Evolutionary conservation across 352 stramenopile genomes (phyloP).

Genomic region (Bremia lactucae): DNA sequence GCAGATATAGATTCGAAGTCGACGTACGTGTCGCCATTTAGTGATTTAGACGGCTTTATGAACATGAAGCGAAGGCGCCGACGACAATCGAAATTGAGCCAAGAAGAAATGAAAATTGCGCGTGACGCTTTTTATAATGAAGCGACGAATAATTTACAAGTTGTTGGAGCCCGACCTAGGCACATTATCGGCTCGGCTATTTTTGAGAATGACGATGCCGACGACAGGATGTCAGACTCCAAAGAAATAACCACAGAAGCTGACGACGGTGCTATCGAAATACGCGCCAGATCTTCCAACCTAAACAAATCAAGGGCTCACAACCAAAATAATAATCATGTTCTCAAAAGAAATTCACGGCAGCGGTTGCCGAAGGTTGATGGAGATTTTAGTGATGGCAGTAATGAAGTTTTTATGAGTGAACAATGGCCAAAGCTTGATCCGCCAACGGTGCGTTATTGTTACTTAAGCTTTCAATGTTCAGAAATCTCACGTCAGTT

Average conservation of each 20-base stretch:
- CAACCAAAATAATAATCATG: not conserved
- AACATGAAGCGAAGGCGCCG: conserved; percentile 14
- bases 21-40: conserved; percentile 55
- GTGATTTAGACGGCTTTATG: conserved; percentile 19
- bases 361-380: conserved; percentile 3
- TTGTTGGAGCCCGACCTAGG: conserved; percentile 18
- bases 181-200: conserved; percentile 37
- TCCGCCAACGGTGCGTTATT: conserved; percentile 22
- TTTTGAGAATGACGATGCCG: conserved; percentile 20
- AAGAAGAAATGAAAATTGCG: conserved; percentile 13
- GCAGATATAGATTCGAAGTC: not conserved
- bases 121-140: conserved; percentile 32
- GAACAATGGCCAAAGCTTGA: conserved; percentile 48
- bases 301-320: not conserved
- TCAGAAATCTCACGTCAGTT: conserved; percentile 1
- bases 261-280: conserved; percentile 1
- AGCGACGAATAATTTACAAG: conserved; percentile 9
- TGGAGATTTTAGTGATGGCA: conserved; percentile 16
- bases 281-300: not conserved
- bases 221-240: conserved; percentile 55
- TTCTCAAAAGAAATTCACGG: not conserved
- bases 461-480: too few relatives aligned
- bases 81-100: conserved; percentile 8
- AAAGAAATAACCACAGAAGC: conserved; percentile 23
- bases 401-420: conserved; percentile 16